Conservation (phyloP, 2,329 filamentous ascomycete species). For the Verticillium tricorpus region DNA sequence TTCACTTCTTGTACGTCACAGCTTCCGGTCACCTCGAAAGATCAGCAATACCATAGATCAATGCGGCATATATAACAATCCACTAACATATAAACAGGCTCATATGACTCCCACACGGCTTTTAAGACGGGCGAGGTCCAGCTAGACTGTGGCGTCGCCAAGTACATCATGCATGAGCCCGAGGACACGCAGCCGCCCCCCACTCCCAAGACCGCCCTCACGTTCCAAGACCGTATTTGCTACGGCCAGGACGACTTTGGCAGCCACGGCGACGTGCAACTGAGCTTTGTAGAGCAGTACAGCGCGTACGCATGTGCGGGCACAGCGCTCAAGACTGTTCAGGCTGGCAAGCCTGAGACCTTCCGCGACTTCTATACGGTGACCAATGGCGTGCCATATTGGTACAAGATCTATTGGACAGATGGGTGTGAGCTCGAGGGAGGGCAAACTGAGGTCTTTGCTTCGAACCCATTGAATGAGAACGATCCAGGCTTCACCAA, state of each 20-base stretch:
- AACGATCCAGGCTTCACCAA: not conserved
- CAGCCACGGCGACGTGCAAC: not conserved
- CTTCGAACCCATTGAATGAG: not conserved
- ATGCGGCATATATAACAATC: not conserved
- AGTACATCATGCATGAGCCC: not conserved
- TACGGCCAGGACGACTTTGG: not conserved
- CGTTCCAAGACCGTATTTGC: not conserved
- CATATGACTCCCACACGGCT: not conserved
- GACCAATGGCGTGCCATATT: not conserved
- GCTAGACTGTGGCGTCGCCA: not conserved
- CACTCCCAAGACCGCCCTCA: not conserved
- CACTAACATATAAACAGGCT: not conserved
- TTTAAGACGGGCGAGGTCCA: not conserved
- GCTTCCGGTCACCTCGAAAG: not conserved
- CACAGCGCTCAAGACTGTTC: not conserved
- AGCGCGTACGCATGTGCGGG: not conserved
- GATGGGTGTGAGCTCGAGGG: not conserved
- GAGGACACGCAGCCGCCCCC: not conserved
- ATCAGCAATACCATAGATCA: not conserved
- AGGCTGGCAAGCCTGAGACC: not conserved
- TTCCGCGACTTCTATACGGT: not conserved
- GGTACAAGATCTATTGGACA: not conserved
- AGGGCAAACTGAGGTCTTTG: not conserved
- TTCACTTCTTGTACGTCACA: not conserved
- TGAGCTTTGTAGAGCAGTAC: not conserved